Evolutionary conservation across 768 basidiomycete genomes (phyloP).

Genomic region (Mycena sanguinolenta): DNA sequence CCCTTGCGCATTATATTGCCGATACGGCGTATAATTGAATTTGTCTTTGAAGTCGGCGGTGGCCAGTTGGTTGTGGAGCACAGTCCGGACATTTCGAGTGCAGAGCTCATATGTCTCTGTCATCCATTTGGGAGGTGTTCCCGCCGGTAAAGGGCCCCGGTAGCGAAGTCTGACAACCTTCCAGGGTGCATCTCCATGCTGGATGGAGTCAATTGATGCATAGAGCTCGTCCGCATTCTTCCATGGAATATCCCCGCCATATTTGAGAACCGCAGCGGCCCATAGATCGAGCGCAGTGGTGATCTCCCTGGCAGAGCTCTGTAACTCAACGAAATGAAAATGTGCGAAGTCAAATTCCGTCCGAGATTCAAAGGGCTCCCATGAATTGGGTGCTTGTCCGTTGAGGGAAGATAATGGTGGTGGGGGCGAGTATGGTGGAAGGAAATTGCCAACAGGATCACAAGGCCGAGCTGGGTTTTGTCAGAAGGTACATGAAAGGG

Average conservation of each 20-base stretch:
- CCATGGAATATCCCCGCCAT: background rate
- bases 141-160: background rate
- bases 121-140: constrained; percentile 2
- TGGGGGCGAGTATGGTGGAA: background rate
- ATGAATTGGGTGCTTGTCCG: background rate
- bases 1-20: constrained; percentile 37
- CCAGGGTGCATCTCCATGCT: constrained; percentile 16
- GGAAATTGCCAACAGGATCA: background rate
- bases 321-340: constrained; percentile 8
- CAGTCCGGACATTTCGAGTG: background rate
- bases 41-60: constrained; percentile 4
- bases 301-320: constrained; percentile 6
- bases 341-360: constrained; percentile 14
- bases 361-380: background rate
- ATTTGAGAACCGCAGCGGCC: background rate
- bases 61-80: constrained; percentile 14
- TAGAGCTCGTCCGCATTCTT: background rate
- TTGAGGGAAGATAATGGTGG: background rate
- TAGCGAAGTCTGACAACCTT: constrained; percentile 4
- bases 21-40: constrained; percentile 41
- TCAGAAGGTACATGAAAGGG: background rate
- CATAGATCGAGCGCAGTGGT: background rate
- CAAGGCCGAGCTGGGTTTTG: background rate
- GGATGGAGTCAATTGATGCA: background rate
- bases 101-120: constrained; percentile 1